Evolutionary conservation across 176 grass and related monocot genomes (phyloP).

Genomic region (Musa schizocarpa): DNA sequence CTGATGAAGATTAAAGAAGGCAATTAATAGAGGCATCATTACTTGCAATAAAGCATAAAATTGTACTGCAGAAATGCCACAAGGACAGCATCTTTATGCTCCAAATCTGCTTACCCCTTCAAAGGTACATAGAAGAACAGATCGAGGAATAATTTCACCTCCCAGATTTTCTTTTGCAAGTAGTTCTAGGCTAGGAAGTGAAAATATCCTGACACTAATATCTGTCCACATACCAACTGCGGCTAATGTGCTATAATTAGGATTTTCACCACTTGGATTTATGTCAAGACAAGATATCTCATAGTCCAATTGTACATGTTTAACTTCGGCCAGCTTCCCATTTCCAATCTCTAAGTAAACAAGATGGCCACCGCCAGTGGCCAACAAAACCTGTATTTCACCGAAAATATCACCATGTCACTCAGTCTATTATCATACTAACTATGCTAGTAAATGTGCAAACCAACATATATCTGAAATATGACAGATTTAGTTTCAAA

Average conservation of each 20-base stretch:
- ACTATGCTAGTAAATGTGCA: background rate
- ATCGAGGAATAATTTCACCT: slow-evolving; percentile 95
- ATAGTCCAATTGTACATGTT: slow-evolving; percentile 80
- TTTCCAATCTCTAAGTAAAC: slow-evolving; percentile 89
- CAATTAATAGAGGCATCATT: background rate
- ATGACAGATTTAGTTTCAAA: background rate
- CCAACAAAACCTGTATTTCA: slow-evolving; percentile 66
- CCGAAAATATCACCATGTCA: background rate
- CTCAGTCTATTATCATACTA: background rate
- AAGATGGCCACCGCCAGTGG: slow-evolving; percentile 91
- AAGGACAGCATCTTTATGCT: slow-evolving; percentile 6
- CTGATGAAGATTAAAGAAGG: slow-evolving; percentile 34
- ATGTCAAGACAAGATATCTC: slow-evolving; percentile 91
- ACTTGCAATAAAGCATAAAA: background rate
- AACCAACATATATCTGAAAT: background rate
- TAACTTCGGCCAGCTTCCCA: slow-evolving; percentile 70
- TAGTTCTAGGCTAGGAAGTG: slow-evolving; percentile 77
- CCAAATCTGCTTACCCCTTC: slow-evolving; percentile 67
- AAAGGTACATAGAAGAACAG: slow-evolving; percentile 82
- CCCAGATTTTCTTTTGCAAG: slow-evolving; percentile 79
- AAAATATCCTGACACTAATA: slow-evolving; percentile 95
- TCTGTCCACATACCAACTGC: slow-evolving; percentile 99
- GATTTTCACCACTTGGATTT: slow-evolving; percentile 61
- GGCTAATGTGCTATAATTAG: slow-evolving; percentile 66
- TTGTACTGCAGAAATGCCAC: background rate